Evolutionary conservation across 2,329 filamentous ascomycete species (phyloP), one percentile per base, ranked within the genome.

Genomic region (Colletotrichum australisinense): DNA sequence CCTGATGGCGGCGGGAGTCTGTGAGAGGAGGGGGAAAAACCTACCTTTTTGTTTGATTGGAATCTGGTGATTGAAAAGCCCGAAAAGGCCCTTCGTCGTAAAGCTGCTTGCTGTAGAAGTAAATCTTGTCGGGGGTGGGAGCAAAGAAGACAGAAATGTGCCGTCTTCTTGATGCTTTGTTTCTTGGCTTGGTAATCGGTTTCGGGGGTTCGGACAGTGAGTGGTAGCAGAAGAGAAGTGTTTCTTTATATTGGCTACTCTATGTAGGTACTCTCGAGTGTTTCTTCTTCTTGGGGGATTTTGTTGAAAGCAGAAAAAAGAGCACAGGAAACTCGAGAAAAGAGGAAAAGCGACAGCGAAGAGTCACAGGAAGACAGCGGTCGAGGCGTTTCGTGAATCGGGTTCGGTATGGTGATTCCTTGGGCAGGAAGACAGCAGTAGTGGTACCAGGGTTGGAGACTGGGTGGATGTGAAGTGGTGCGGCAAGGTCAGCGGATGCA

Each of bases 211-310:
- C 62, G 59, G 59, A 69, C 35, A 73, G 59, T 46, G 62, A 73
- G 59, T 46, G 62, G 56, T 55, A 67, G 38, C 19, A 71, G 65
- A 73, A 73, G 67, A 70, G 58, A 57, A 63, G 46, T 71, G 67
- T 55, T 65, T 73, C 30, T 57, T 73, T 73, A 71, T 73, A 73
- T 73, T 73, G 71, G 67, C 71, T 65, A 65, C 63, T 56, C 63
- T 73, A 73, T 57, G 71, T 66, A 70, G 52, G 57, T 65, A 73
- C 71, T 62, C 60, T 62, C 22, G 67, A 57, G 62, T 35, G 58
- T 5, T 69, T 32, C 42, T 49, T 49, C 42, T 49, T 49, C 42
- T 49, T 49, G n/a, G 42, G 16, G 58, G 53, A 28, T 19, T 19
- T 19, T 56, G 55, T 30, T 28, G 14, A 60, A 56, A 56, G 46